Evolutionary conservation across 768 basidiomycete genomes (phyloP).

Genomic region (Tylopilus plumbeoviolaceoides): DNA sequence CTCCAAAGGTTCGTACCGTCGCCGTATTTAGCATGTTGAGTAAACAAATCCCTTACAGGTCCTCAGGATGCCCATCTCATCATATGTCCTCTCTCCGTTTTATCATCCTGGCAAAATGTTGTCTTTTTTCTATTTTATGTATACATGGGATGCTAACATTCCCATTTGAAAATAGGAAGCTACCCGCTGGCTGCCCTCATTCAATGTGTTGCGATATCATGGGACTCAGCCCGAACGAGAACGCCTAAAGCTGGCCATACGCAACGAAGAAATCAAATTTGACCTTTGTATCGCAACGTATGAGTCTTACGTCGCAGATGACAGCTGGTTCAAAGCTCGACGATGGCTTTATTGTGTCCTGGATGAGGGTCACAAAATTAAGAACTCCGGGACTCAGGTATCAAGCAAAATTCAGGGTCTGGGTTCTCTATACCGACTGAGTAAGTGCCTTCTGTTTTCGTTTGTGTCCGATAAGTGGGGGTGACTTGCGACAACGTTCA

Average conservation of each 20-base stretch:
- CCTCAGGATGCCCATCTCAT: slow-evolving; percentile 61
- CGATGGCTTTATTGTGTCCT: slow-evolving; percentile 58
- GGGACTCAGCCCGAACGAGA: slow-evolving; percentile 51
- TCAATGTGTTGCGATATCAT: slow-evolving; percentile 58
- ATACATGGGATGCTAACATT: not conserved
- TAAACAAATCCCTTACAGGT: slow-evolving; percentile 21
- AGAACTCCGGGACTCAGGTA: slow-evolving; percentile 57
- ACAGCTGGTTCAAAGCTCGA: slow-evolving; percentile 56
- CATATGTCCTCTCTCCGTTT: slow-evolving; percentile 67
- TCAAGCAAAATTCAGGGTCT: slow-evolving; percentile 51
- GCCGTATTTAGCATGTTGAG: not conserved
- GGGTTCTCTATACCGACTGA: slow-evolving; percentile 55
- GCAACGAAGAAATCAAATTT: slow-evolving; percentile 31
- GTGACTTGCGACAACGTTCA: slow-evolving; percentile 14
- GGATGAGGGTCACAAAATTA: slow-evolving; percentile 70
- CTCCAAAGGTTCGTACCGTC: slow-evolving; percentile 33
- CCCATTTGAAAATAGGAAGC: slow-evolving; percentile 37
- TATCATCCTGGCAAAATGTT: slow-evolving; percentile 56
- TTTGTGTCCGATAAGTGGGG: not conserved
- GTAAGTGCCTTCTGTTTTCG: slow-evolving; percentile 25
- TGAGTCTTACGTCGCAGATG: slow-evolving; percentile 55
- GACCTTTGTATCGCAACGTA: slow-evolving; percentile 68
- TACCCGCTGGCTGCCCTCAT: slow-evolving; percentile 50
- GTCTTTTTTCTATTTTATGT: slow-evolving; percentile 5
- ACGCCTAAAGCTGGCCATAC: slow-evolving; percentile 46